Evolutionary conservation across 176 grass and related monocot genomes (phyloP).

Genomic region (Avena sativa): DNA sequence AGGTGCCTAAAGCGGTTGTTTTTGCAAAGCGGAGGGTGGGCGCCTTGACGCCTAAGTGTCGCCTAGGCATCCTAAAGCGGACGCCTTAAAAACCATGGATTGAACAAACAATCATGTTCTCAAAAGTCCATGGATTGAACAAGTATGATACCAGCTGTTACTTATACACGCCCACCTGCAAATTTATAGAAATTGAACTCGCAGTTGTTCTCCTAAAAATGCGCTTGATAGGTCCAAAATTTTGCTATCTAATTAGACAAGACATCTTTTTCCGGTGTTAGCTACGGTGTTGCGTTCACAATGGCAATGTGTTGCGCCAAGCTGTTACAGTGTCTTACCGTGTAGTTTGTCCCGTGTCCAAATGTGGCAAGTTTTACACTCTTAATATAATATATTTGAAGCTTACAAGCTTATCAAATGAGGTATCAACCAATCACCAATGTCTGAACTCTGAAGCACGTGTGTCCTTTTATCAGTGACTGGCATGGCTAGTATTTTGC

Average conservation of each 20-base stretch:
- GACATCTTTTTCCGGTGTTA: too few species aligned
- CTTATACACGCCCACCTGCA: neutral
- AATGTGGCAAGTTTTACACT: neutral
- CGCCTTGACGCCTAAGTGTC: too few species aligned
- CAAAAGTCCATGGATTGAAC: neutral
- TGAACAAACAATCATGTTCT: neutral
- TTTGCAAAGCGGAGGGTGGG: too few species aligned
- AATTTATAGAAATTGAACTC: neutral
- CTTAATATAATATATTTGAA: neutral
- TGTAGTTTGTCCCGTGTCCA: neutral
- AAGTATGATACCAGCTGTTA: neutral
- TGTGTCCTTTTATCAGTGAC: neutral
- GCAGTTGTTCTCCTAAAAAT: neutral
- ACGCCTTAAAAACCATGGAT: neutral
- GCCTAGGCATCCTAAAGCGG: too few species aligned
- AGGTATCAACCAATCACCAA: neutral
- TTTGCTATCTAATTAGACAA: neutral
- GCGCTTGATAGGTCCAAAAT: neutral
- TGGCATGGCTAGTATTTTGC: neutral
- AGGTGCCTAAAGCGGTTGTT: too few species aligned
- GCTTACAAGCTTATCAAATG: neutral
- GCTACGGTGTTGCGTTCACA: too few species aligned
- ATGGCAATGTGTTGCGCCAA: neutral
- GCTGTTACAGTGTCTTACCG: neutral
- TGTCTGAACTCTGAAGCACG: neutral